These are phyloP conservation scores for Claviceps africana DNA, from an alignment of 2,329 filamentous ascomycete genomes.

Conservation along the genomic window DNA sequence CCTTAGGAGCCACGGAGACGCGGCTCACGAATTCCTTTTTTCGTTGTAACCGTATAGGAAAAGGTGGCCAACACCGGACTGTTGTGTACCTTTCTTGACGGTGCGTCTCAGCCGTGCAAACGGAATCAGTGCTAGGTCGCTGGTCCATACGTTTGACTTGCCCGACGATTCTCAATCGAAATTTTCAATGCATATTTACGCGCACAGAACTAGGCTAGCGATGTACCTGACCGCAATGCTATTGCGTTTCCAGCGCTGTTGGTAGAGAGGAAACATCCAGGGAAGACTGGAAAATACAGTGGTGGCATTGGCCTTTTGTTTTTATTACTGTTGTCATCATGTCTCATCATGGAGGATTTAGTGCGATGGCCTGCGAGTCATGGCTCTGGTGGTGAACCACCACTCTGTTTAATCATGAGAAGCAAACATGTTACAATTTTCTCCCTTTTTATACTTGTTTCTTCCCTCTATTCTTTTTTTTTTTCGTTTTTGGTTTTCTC, in stretches of 20 bases:
- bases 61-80: conserved; percentile 8
- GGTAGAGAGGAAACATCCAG: background rate
- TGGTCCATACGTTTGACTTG: background rate
- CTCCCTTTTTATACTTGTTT: no score
- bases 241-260: background rate
- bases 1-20: conserved; percentile 24
- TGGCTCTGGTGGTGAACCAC: conserved; percentile 26
- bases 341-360: conserved; percentile 9
- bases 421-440: conserved; percentile 10
- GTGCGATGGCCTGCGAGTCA: conserved; percentile 6
- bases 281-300: conserved; percentile 6
- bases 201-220: background rate
- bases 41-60: conserved; percentile 19
- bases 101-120: background rate
- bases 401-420: conserved; percentile 41
- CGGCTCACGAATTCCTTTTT: conserved; percentile 22
- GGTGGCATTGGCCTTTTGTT: conserved; percentile 13
- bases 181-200: conserved; percentile 1
- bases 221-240: background rate
- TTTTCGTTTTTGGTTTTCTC: background rate
- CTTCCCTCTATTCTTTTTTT: conserved; percentile 1
- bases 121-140: background rate
- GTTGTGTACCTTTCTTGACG: background rate
- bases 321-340: conserved; percentile 8
- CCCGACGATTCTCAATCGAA: background rate